A percentile compares a stretch with the other conserved stretches of the same genome.
Conservation (phyloP, 2,329 filamentous ascomycete species). For the Venturia pyrina region DNA sequence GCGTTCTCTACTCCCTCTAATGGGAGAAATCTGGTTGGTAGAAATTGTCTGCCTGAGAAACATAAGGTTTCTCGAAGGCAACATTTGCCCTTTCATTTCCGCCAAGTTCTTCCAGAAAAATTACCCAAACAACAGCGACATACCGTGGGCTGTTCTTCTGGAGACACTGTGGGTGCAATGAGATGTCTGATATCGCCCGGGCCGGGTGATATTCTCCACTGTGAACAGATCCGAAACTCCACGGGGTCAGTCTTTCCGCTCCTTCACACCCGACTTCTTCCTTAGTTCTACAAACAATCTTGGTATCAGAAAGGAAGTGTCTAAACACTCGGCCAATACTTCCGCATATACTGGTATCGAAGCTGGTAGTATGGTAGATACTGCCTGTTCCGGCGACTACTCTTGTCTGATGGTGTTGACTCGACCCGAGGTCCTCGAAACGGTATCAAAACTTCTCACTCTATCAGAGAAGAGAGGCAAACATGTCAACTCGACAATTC, state of each 20-base stretch:
- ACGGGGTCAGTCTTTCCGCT: background rate
- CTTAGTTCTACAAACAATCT: background rate
- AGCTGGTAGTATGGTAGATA: background rate
- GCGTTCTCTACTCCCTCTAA: background rate
- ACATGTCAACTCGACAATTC: background rate
- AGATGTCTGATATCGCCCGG: background rate
- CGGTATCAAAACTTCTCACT: background rate
- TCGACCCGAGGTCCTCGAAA: background rate
- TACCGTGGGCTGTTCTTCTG: background rate
- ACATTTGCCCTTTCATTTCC: background rate
- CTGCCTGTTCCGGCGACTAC: background rate
- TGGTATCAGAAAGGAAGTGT: background rate
- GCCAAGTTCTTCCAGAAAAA: background rate
- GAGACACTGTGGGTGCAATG: background rate
- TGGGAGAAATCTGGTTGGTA: background rate
- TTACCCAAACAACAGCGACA: background rate
- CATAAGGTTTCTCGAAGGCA: background rate
- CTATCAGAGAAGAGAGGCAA: background rate
- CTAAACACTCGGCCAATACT: background rate
- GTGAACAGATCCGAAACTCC: background rate
- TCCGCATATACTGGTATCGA: background rate
- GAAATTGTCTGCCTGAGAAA: background rate
- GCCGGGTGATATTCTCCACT: background rate
- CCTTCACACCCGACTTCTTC: background rate
- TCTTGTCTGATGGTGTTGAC: background rate